phyloP scores from a whole-genome alignment of 179 eudicot species.

The Corrigiola litoralis region DNA sequence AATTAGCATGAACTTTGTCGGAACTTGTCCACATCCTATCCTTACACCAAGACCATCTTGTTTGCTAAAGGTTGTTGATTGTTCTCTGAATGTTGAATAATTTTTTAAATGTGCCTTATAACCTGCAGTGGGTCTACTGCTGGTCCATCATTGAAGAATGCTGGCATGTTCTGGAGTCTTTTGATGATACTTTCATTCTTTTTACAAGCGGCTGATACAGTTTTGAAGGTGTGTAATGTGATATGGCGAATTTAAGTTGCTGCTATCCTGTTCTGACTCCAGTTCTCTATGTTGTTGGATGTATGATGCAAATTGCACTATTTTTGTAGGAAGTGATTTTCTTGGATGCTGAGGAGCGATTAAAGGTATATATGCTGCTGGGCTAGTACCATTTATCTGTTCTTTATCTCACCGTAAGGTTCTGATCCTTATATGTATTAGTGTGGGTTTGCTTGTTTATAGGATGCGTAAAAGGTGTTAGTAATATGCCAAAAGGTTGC shows the following conservation, averaged over 20 bases:
- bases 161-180: conserved; percentile 80
- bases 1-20: background rate
- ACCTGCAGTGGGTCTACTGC: conserved; percentile 77
- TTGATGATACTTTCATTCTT: conserved; percentile 88
- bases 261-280: background rate
- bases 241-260: background rate
- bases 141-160: conserved; percentile 63
- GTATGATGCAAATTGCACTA: background rate
- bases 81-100: background rate
- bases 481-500: background rate
- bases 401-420: conserved; percentile 17
- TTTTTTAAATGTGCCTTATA: conserved; percentile 17
- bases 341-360: conserved; percentile 50
- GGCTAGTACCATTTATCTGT: conserved; percentile 11
- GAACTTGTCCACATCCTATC: background rate
- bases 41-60: too few relatives aligned
- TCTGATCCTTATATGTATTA: conserved; percentile 9
- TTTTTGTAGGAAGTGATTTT: conserved; percentile 76
- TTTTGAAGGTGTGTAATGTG: conserved; percentile 75
- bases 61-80: background rate
- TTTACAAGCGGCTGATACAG: conserved; percentile 92
- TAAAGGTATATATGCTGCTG: conserved; percentile 59
- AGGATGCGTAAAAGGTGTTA: background rate
- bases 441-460: conserved; percentile 3
- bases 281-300: background rate